Percentiles rank a stretch among this genome's conserved stretches.
phyloP scores from a whole-genome alignment of 768 basidiomycete species.

The Pleurotus eryngii region DNA sequence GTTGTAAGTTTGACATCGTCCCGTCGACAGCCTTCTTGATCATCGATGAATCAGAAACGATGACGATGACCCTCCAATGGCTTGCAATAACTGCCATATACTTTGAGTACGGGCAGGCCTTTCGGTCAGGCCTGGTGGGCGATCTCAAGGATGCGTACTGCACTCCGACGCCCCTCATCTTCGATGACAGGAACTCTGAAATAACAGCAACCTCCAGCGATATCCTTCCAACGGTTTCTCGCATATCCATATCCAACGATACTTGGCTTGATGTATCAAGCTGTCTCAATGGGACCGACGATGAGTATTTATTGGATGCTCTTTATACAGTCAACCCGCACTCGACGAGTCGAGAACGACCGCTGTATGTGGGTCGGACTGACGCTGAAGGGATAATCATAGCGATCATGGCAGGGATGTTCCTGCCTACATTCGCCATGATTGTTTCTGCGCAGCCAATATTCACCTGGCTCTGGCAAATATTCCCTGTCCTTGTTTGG shows the following conservation, averaged over 20 bases:
- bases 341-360: background rate
- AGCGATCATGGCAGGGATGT: background rate
- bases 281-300: background rate
- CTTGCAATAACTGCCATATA: background rate
- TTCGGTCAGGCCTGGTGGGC: background rate
- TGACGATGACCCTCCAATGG: background rate
- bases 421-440: background rate
- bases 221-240: background rate
- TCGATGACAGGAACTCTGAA: background rate
- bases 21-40: background rate
- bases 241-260: background rate
- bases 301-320: background rate
- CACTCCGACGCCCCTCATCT: background rate
- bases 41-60: background rate
- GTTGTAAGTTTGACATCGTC: background rate
- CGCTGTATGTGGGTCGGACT: background rate
- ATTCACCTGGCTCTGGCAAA: background rate
- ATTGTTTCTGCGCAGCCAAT: background rate
- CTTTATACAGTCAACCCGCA: background rate
- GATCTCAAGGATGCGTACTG: background rate
- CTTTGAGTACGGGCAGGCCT: background rate
- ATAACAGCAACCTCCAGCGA: background rate
- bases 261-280: conserved; percentile 1
- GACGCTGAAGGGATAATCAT: background rate
- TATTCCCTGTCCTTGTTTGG: background rate